Evolutionary conservation across 768 basidiomycete species (phyloP), one percentile per base, ranked within the genome.

Genomic region (Pulveroboletus sp.): DNA sequence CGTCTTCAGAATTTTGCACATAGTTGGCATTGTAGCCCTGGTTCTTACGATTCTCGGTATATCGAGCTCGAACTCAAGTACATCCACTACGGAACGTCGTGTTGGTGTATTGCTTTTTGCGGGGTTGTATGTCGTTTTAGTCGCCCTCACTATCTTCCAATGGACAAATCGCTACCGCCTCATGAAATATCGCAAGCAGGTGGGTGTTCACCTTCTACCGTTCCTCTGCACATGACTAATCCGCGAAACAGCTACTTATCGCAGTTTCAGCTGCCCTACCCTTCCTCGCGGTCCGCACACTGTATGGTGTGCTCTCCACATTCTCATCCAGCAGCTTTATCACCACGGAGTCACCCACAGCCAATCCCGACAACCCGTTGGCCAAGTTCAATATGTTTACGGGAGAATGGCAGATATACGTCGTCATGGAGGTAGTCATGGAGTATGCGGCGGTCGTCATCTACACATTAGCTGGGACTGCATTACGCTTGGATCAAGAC

Each of bases 361-460:
- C 71, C 5, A 32, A 31, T 13, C 55, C 58, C 13, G 17, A 23
- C 17, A 57, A 41, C 27, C 64, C 69, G 6, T 72, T 85, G 7
- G 75, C 74, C 31, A 75, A 76, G 60, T 78, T 84, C 61, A 81
- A 83, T 56, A 71, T 78, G 43, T 58, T 79, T 30, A 77, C 74
- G 3, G 83, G 84, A 26, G 65, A 75, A 50, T 85, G 80, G 81
- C 64, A 76, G 42, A 56, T 79, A 54, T 87, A 75, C 61, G 71
- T 86, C 26, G 64, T 76, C 47, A 77, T 86, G 71, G 76, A 76
- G 13, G 69, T 82, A 32, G 51, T 85, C 34, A 80, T 80, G 78
- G 85, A 88, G 65, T 81, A 72, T 56, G 60, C 73, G 31, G 71
- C 76, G 13, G 72, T 73, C 41, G 49, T 71, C 31, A 70, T 83